Conservation (phyloP, 1,139 yeast genomes). For the Saccharomyces hybrid region DNA sequence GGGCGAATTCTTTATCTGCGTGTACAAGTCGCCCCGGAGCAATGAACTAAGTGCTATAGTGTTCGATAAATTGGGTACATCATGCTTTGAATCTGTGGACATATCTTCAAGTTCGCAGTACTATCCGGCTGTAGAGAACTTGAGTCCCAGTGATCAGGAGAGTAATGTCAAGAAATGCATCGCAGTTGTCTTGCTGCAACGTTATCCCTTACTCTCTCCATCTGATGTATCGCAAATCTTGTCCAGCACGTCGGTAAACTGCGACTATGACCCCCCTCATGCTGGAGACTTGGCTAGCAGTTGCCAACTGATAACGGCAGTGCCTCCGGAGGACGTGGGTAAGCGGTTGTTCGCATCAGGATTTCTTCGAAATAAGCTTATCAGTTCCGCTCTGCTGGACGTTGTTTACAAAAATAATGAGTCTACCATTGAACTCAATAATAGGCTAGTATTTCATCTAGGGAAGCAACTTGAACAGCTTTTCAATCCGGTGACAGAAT, state of each 20-base stretch:
- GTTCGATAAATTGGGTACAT: conserved; percentile 63
- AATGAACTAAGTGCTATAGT: conserved; percentile 52
- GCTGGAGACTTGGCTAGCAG: conserved; percentile 76
- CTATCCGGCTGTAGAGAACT: conserved; percentile 71
- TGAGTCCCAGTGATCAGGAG: conserved; percentile 42
- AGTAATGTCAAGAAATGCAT: conserved; percentile 66
- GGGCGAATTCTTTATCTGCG: conserved; percentile 46
- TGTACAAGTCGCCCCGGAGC: conserved; percentile 41
- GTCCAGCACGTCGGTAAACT: conserved; percentile 8
- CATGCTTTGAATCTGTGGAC: conserved; percentile 54
- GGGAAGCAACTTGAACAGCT: conserved; percentile 85
- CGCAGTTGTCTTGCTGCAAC: conserved; percentile 66
- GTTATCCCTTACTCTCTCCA: conserved; percentile 47
- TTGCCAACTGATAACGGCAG: conserved; percentile 43
- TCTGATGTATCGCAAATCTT: background rate
- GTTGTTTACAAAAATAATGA: conserved; percentile 59
- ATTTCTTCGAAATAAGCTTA: conserved; percentile 45
- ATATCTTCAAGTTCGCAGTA: conserved; percentile 57
- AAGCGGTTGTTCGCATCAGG: conserved; percentile 56
- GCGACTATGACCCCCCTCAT: conserved; percentile 31
- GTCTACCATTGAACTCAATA: conserved; percentile 54
- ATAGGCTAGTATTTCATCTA: conserved; percentile 60
- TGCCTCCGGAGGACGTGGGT: conserved; percentile 36
- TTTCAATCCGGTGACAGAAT: conserved; percentile 83
- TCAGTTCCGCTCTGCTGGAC: conserved; percentile 58